Evolutionary conservation across 768 basidiomycete genomes (phyloP).

Genomic region (Pulveroboletus sp.): DNA sequence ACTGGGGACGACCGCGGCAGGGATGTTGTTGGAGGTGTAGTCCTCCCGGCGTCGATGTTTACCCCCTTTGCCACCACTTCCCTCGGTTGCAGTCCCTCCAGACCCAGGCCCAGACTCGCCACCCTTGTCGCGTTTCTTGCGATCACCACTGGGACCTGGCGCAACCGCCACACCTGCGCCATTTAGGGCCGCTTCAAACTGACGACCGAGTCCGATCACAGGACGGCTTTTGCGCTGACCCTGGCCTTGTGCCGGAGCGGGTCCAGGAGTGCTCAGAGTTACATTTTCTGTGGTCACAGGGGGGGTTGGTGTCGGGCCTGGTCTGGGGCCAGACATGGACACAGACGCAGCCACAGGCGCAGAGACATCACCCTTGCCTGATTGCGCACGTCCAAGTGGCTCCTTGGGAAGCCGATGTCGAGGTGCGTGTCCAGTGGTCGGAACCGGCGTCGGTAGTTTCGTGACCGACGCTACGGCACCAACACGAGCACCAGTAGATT

Average conservation of each 20-base stretch:
- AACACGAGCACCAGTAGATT: background rate
- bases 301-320: background rate
- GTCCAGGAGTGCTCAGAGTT: constrained; percentile 10
- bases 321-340: background rate
- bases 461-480: constrained; percentile 7
- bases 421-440: background rate
- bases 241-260: background rate
- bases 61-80: background rate
- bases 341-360: background rate
- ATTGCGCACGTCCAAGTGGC: constrained; percentile 14
- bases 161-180: constrained; percentile 50
- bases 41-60: constrained; percentile 21
- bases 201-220: constrained; percentile 57
- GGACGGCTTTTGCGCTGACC: constrained; percentile 46
- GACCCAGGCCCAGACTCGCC: constrained; percentile 9
- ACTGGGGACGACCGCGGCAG: constrained; percentile 8
- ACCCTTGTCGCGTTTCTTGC: constrained; percentile 35
- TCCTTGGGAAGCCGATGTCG: constrained; percentile 19
- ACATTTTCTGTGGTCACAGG: constrained; percentile 2
- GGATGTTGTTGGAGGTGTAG: background rate
- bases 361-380: constrained; percentile 5
- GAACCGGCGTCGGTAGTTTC: constrained; percentile 9
- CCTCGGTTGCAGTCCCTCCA: background rate
- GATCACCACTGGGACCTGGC: constrained; percentile 19
- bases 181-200: constrained; percentile 69